Evolutionary conservation across 306 rosid species (phyloP), one percentile per base, ranked within the genome.

Genomic region (Cicer yamashitae): DNA sequence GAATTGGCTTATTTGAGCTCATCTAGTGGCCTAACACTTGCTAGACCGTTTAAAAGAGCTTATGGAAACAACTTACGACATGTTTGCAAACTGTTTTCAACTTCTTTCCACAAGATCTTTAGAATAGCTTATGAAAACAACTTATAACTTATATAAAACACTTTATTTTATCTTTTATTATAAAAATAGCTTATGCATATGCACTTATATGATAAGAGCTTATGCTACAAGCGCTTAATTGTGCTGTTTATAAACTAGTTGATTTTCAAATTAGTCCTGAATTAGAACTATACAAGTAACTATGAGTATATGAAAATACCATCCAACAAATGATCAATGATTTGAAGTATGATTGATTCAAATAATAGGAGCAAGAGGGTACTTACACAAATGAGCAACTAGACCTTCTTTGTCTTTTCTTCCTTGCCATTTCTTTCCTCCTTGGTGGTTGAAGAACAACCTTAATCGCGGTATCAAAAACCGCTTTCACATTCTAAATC

Each of bases 361-460:
- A 10, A 70, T 8, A 48, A 58, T 30, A 47, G 66, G 47, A 43
- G 71, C 8, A 67, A 68, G 56, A 75, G 51, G 45, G 71, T 7
- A 90, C 99, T 90, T 86, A 92, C 99, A 77, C 92, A 84, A 94
- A 61, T 52, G 91, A 85, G 84, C 93, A 94, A 69, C 92, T 90
- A 10, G 96, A 89, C 30, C 89, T 88, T 57, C 91, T 79, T 75
- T 77, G 87, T 82, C 87, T 82, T 87, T 86, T 94, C 91, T 90
- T 88, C 82, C 71, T 84, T 3, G 90, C 79, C 82, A 87, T 84
- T 85, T 94, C 97, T 77, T 85, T 92, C 86, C 88, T 94, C 71
- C 97, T 90, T 34, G 96, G 96, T 75, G 99, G 99, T 87, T 94
- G 97, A 51, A 94, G 96, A 83, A 92, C 99, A 89, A 91, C 99